These are phyloP conservation scores for Dendrocalamus latiflorus DNA, from an alignment of 202 grass and related monocot species.

Conservation along the genomic window DNA sequence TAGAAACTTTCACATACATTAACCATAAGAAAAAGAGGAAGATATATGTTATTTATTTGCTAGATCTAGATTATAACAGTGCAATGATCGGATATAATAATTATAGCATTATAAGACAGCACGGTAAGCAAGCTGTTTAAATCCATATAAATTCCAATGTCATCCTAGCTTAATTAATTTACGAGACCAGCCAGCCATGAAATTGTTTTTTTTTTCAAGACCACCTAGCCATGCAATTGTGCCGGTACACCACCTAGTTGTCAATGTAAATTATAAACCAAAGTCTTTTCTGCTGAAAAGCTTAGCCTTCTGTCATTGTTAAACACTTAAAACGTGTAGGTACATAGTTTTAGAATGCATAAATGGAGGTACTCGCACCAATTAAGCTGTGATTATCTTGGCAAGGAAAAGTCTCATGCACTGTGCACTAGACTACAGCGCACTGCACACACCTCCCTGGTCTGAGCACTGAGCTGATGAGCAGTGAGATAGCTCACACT, in stretches of 20 bases:
- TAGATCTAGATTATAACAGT: not conserved
- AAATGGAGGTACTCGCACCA: not conserved
- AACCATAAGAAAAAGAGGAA: not conserved
- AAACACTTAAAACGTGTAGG: not conserved
- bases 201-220: not conserved
- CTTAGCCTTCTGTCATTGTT: not conserved
- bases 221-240: not conserved
- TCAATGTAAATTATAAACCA: not conserved
- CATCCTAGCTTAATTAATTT: not conserved
- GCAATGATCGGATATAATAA: too few species aligned
- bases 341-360: not conserved
- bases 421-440: not conserved
- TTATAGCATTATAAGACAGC: not conserved
- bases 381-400: not conserved
- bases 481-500: not conserved
- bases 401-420: not conserved
- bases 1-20: not conserved
- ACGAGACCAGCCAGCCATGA: not conserved
- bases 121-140: not conserved
- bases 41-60: not conserved
- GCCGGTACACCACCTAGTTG: not conserved
- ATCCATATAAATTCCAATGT: not conserved
- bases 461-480: not conserved
- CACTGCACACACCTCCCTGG: not conserved
- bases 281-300: not conserved